phyloP scores from a whole-genome alignment of 768 basidiomycete species.

The Mycena crocata region DNA sequence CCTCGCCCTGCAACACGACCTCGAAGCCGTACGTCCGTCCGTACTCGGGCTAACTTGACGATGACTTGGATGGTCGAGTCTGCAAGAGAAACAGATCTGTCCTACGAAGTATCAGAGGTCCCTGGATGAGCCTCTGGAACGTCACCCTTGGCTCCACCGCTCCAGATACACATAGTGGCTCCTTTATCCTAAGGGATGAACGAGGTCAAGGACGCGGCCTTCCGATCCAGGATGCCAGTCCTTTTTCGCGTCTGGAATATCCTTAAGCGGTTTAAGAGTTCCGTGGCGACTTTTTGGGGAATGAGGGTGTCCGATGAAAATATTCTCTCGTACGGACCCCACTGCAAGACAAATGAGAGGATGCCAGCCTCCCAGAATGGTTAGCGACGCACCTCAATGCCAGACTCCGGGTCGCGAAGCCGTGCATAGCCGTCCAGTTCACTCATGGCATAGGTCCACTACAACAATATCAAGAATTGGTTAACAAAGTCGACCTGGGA shows the following conservation, averaged over 20 bases:
- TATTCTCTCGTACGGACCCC: slow-evolving; percentile 31
- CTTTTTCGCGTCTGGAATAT: slow-evolving; percentile 38
- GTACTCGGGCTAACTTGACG: slow-evolving; percentile 56
- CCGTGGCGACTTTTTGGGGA: slow-evolving; percentile 16
- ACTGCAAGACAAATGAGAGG: slow-evolving; percentile 10
- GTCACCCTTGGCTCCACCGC: background rate
- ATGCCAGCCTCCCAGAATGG: background rate
- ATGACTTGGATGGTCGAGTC: slow-evolving; percentile 45
- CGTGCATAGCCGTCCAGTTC: slow-evolving; percentile 35
- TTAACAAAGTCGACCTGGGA: no score
- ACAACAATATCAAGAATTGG: no score
- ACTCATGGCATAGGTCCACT: slow-evolving; percentile 34
- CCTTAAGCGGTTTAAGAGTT: slow-evolving; percentile 34
- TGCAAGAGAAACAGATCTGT: slow-evolving; percentile 5
- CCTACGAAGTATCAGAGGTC: slow-evolving; percentile 4
- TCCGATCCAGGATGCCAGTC: slow-evolving; percentile 49
- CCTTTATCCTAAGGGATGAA: slow-evolving; percentile 38
- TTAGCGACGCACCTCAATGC: slow-evolving; percentile 29
- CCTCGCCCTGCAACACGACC: no score
- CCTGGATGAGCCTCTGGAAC: background rate
- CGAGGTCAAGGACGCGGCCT: slow-evolving; percentile 44
- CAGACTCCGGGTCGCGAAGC: slow-evolving; percentile 30
- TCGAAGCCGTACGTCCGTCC: no score
- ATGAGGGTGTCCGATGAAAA: slow-evolving; percentile 40
- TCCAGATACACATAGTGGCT: slow-evolving; percentile 11